A percentile compares a stretch with the other conserved stretches of the same genome.
Conservation (phyloP, 257 asterid genomes). For the Solanum chaucha region DNA sequence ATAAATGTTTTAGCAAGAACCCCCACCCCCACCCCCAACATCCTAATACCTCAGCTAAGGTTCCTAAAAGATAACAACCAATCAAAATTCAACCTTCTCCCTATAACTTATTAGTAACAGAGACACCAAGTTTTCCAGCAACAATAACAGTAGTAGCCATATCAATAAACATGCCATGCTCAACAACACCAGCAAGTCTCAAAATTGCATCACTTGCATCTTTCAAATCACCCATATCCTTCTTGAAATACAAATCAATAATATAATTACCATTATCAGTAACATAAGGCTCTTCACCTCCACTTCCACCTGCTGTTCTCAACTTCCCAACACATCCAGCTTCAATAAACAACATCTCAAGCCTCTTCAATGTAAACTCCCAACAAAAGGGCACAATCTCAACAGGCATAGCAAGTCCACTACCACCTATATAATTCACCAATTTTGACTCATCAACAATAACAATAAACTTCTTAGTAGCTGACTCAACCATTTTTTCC, state of each 20-base stretch:
- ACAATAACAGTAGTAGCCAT: conserved; percentile 48
- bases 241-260: conserved; percentile 53
- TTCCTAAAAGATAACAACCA: background rate
- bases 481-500: conserved; percentile 36
- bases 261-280: conserved; percentile 57
- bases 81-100: background rate
- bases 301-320: conserved; percentile 10
- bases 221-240: conserved; percentile 47
- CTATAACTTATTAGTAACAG: conserved; percentile 32
- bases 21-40: background rate
- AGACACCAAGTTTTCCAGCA: conserved; percentile 45
- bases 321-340: conserved; percentile 53
- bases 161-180: conserved; percentile 59
- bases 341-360: conserved; percentile 25
- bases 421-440: conserved; percentile 48
- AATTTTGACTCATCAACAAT: conserved; percentile 46
- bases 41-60: background rate
- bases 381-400: conserved; percentile 63
- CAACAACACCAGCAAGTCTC: conserved; percentile 65
- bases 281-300: conserved; percentile 22
- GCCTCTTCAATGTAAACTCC: conserved; percentile 42
- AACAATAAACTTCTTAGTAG: conserved; percentile 24
- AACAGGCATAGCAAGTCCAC: conserved; percentile 62
- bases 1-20: background rate
- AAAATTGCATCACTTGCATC: conserved; percentile 48